Evolutionary conservation across 75 land plant species (phyloP).

Genomic region (Pinus tabuliformis): DNA sequence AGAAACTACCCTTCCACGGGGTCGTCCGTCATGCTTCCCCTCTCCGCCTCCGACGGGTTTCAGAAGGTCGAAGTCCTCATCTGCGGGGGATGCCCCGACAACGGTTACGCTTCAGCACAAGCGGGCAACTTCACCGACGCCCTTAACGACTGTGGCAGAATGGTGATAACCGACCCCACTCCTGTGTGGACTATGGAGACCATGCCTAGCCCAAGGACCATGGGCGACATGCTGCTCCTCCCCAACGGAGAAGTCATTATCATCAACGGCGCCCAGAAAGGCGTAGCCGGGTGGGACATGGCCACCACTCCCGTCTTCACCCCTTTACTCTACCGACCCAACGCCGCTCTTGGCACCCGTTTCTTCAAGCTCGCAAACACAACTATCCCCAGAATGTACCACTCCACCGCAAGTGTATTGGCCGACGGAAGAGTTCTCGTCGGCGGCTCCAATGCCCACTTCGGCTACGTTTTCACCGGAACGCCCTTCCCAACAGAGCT

Average conservation of each 20-base stretch:
- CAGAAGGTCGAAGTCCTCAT: conserved; percentile 44
- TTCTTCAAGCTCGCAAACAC: conserved; percentile 30
- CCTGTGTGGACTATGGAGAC: conserved; percentile 71
- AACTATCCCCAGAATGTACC: conserved; percentile 58
- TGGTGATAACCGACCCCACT: conserved; percentile 39
- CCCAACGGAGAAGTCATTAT: conserved; percentile 70
- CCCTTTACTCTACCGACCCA: conserved; percentile 50
- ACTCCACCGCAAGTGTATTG: conserved; percentile 51
- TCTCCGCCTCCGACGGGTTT: background rate
- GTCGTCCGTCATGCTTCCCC: conserved; percentile 29
- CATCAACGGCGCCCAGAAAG: conserved; percentile 60
- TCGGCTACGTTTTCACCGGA: conserved; percentile 34
- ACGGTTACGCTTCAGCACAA: conserved; percentile 12
- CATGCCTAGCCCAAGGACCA: conserved; percentile 64
- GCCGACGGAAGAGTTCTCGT: conserved; percentile 56
- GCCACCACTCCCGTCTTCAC: conserved; percentile 32
- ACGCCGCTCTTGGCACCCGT: background rate
- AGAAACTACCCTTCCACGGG: conserved; percentile 42
- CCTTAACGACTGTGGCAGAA: conserved; percentile 39
- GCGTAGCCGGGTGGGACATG: conserved; percentile 62
- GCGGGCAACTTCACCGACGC: conserved; percentile 26
- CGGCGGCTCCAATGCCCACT: conserved; percentile 61
- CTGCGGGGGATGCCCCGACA: conserved; percentile 65
- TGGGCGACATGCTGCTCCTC: conserved; percentile 78
- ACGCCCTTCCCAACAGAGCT: conserved; percentile 64